Evolutionary conservation across 352 stramenopile species (phyloP), one percentile per base, ranked within the genome.

Genomic region (Pythium dissimile): DNA sequence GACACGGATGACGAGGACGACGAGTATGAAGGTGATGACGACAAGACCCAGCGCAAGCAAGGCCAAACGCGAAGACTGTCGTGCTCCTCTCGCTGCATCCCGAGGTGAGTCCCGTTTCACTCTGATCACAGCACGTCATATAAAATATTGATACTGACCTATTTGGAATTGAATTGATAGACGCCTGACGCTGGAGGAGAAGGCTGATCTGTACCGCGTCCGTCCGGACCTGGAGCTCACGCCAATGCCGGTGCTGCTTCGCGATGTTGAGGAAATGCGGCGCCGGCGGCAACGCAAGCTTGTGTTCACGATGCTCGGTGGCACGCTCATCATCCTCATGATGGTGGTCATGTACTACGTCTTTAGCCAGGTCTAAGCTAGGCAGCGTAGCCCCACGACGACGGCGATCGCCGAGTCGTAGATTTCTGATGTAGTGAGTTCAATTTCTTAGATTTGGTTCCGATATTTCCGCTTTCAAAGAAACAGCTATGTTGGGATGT

Each of bases 301-400:
- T 46, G 73, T 92, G 59, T 89, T 92, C 58, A 82, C 75, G 16
- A 52, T 84, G 27, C 67, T 89, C 35, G 79, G 73, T 38, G 75
- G 77, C 39, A 75, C 74, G 46, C 75, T 92, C 53, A 64, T 88
- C 38, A 47, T 88, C 41, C 59, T 89, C 59, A 84, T 89, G 71
- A 71, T 92, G 62, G 66, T 89, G 38, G 75, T 92, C 43, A 85
- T 87, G 56, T 92, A 89, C 73, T 92, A 89, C 63, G 66, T 88
- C 62, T 72, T 88, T 37, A 69, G 35, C 31, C 62, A 69, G 31
- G 62, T 57, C n/a, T 64, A 53, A 50, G 15, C 23, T 27, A 23
- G 10, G 10, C 42, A 49, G 20, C 5, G 27, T 2, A 5, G 5
- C 16, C 15, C 24, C 13, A 16, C 3, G 23, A 41, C 21, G 11